Percentiles rank a stretch among this genome's conserved stretches.
phyloP scores from a whole-genome alignment of 23 red algal genomes.

The Gracilaria domingensis region DNA sequence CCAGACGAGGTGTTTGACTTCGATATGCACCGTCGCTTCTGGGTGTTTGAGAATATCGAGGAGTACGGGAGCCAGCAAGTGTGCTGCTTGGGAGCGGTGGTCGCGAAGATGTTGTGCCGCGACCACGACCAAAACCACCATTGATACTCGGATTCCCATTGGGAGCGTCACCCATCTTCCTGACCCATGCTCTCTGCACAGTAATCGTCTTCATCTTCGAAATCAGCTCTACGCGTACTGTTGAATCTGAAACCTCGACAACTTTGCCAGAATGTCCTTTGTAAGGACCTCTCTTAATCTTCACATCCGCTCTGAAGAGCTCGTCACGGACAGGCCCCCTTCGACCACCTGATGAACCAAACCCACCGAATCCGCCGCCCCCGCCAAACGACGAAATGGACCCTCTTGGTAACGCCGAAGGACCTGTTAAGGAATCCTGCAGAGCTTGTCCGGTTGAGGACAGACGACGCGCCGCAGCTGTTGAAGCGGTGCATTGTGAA shows the following conservation, averaged over 20 bases:
- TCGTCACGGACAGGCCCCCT: conserved; percentile 40
- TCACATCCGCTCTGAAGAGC: conserved; percentile 71
- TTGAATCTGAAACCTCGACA: conserved; percentile 77
- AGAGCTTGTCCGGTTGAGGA: conserved; percentile 48
- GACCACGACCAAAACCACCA: neutral
- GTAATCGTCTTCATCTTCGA: conserved; percentile 88
- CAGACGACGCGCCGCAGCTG: conserved; percentile 60
- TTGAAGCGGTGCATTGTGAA: conserved; percentile 42
- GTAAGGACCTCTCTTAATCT: conserved; percentile 81
- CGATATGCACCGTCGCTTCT: conserved; percentile 13
- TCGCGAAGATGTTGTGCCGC: conserved; percentile 5
- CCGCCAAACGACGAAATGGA: conserved; percentile 50
- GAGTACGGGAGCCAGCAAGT: neutral
- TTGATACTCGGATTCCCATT: neutral
- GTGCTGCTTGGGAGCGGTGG: conserved; percentile 13
- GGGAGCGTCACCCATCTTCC: conserved; percentile 28
- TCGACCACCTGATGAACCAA: conserved; percentile 35
- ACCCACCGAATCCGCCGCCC: conserved; percentile 19
- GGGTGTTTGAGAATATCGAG: conserved; percentile 27
- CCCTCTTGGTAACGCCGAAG: conserved; percentile 42
- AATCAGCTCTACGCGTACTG: conserved; percentile 89
- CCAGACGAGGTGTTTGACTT: conserved; percentile 33
- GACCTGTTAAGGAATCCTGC: conserved; percentile 9
- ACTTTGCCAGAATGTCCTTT: conserved; percentile 92
- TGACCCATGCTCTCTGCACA: conserved; percentile 48